A percentile compares a stretch with the other conserved stretches of the same genome.
Conservation (phyloP, 495 filamentous ascomycete genomes). For the Trypethelium eluteriae region DNA sequence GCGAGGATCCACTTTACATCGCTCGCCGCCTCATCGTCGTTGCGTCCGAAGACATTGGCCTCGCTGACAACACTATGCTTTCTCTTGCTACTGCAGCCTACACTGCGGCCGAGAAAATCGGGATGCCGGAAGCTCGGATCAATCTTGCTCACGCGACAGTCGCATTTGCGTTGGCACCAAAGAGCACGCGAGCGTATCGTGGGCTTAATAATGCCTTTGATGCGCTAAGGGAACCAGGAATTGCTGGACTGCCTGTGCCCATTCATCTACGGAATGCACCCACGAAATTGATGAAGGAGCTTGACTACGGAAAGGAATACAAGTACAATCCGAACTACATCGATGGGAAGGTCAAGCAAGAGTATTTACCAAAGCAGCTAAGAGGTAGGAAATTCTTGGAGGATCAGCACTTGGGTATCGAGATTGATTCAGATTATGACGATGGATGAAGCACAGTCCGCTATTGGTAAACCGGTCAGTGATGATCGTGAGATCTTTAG, state of each 20-base stretch:
- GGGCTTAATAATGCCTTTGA: conserved; percentile 71
- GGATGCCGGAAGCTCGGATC: conserved; percentile 90
- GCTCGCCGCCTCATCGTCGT: conserved; percentile 86
- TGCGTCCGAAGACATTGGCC: conserved; percentile 82
- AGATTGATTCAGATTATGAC: conserved; percentile 56
- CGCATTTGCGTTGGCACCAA: conserved; percentile 71
- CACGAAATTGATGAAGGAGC: conserved; percentile 83
- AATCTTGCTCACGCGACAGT: conserved; percentile 81
- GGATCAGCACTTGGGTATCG: conserved; percentile 68
- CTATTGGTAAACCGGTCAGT: not conserved
- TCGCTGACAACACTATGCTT: conserved; percentile 82
- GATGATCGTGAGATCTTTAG: not conserved
- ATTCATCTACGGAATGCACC: conserved; percentile 87
- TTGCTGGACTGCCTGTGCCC: conserved; percentile 72
- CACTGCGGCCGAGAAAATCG: conserved; percentile 78
- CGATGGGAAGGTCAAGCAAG: conserved; percentile 78
- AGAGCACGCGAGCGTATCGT: conserved; percentile 79
- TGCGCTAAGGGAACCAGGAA: conserved; percentile 66
- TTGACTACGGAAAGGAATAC: conserved; percentile 84
- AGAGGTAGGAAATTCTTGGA: conserved; percentile 67
- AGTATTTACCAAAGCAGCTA: conserved; percentile 76
- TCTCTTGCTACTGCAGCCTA: conserved; percentile 76
- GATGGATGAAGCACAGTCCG: conserved; percentile 13
- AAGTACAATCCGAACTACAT: conserved; percentile 91
- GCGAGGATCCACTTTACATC: conserved; percentile 89